Conservation (phyloP, 257 asterid genomes). For the Lycium ferocissimum region DNA sequence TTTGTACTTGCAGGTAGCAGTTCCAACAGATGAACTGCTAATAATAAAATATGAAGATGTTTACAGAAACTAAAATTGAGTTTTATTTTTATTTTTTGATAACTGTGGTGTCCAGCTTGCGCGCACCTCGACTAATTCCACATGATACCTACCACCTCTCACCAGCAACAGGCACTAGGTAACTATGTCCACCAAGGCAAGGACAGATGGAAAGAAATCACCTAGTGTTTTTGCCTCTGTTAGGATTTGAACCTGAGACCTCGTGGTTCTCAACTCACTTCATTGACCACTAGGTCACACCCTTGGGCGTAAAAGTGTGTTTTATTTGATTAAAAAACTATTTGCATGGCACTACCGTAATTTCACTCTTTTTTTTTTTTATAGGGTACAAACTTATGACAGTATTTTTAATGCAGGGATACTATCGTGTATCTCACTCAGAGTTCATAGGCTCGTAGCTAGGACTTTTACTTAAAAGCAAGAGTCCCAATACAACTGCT, state of each 20-base stretch:
- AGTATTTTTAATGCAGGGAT: background rate
- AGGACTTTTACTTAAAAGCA: conserved; percentile 1
- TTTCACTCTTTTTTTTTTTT: background rate
- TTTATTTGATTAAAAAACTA: background rate
- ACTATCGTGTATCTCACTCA: background rate
- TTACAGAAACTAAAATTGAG: background rate
- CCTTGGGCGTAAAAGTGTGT: background rate
- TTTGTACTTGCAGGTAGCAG: conserved; percentile 8
- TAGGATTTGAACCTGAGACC: no score
- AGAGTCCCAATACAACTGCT: background rate
- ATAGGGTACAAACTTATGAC: background rate
- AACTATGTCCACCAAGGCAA: no score
- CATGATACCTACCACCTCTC: no score
- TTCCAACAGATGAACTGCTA: background rate
- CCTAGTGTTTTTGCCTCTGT: no score
- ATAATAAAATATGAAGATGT: background rate
- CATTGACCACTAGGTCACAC: no score
- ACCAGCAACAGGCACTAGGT: no score
- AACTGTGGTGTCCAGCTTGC: no score
- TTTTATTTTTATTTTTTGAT: background rate
- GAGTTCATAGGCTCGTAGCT: background rate
- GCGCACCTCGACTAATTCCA: no score
- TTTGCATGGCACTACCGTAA: background rate
- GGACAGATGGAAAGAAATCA: no score
- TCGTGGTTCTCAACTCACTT: no score